phyloP scores from a whole-genome alignment of 2,329 filamentous ascomycete genomes.

The Stagonosporopsis tanaceti region DNA sequence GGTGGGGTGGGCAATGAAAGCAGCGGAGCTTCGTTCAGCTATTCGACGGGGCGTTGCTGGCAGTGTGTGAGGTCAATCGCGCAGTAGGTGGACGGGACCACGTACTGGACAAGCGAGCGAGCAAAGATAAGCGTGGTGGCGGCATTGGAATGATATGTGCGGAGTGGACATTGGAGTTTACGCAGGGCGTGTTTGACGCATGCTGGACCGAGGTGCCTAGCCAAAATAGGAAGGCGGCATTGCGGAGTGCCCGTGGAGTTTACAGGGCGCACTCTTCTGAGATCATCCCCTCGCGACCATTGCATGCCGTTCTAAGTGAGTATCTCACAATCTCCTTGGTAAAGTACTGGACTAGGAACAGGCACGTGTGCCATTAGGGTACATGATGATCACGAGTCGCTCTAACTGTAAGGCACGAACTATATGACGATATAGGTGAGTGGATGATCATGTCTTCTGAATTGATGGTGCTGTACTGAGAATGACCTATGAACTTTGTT shows the following conservation, averaged over 20 bases:
- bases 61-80: conserved; percentile 38
- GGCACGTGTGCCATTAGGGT: no score
- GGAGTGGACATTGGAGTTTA: not conserved
- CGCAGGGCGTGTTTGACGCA: conserved; percentile 7
- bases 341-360: no score
- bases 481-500: no score
- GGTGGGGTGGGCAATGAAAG: conserved; percentile 19
- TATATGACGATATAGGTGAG: no score
- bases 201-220: conserved; percentile 9
- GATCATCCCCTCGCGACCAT: no score
- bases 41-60: conserved; percentile 27
- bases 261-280: no score
- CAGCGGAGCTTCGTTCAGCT: conserved; percentile 14
- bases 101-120: conserved; percentile 41
- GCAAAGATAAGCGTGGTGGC: conserved; percentile 28
- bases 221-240: conserved; percentile 3
- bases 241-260: conserved; percentile 1
- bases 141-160: conserved; percentile 31
- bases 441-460: no score
- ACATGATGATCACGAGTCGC: no score
- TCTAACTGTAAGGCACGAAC: no score
- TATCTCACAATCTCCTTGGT: no score
- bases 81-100: conserved; percentile 31
- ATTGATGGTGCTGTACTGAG: no score
- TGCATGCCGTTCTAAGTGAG: no score